These are phyloP conservation scores for Cladosporium colombiae DNA, from an alignment of 2,329 filamentous ascomycete species.

Conservation along the genomic window DNA sequence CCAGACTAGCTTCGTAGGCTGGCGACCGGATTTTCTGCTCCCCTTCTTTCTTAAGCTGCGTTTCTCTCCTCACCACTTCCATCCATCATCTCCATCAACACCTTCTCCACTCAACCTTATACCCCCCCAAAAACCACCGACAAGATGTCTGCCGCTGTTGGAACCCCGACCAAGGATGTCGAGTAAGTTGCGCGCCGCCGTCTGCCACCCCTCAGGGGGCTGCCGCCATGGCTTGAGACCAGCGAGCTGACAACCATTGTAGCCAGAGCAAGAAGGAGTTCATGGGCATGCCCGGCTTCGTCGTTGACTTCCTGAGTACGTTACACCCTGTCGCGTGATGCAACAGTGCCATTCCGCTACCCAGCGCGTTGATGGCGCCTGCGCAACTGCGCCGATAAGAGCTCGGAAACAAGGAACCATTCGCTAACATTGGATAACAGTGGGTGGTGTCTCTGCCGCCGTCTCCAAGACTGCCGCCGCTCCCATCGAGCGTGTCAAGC, in stretches of 20 bases:
- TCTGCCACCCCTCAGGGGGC: conserved; percentile 1
- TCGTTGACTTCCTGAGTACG: conserved; percentile 99
- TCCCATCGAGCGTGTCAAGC: conserved; percentile 99
- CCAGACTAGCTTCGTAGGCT: conserved; percentile 1
- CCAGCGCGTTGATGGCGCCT: not conserved
- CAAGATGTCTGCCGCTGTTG: conserved; percentile 19
- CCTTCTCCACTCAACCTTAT: conserved; percentile 16
- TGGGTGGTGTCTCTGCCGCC: conserved; percentile 99
- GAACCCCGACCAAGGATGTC: conserved; percentile 19
- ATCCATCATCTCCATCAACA: conserved; percentile 17
- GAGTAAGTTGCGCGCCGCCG: conserved; percentile 18
- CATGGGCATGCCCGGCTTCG: conserved; percentile 64
- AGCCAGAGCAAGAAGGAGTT: conserved; percentile 22
- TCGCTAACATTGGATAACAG: conserved; percentile 57
- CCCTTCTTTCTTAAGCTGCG: conserved; percentile 14
- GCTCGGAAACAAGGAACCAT: conserved; percentile 26
- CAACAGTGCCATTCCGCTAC: not conserved
- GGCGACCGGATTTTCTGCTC: conserved; percentile 11
- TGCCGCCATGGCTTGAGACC: not conserved
- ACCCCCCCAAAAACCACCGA: conserved; percentile 9
- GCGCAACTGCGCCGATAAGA: conserved; percentile 32
- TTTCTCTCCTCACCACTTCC: conserved; percentile 11
- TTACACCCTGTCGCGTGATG: conserved; percentile 39
- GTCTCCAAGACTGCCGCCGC: conserved; percentile 99
- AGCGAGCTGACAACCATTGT: conserved; percentile 11